Conservation (phyloP, 768 basidiomycete genomes). For the Boletus huronensis region DNA sequence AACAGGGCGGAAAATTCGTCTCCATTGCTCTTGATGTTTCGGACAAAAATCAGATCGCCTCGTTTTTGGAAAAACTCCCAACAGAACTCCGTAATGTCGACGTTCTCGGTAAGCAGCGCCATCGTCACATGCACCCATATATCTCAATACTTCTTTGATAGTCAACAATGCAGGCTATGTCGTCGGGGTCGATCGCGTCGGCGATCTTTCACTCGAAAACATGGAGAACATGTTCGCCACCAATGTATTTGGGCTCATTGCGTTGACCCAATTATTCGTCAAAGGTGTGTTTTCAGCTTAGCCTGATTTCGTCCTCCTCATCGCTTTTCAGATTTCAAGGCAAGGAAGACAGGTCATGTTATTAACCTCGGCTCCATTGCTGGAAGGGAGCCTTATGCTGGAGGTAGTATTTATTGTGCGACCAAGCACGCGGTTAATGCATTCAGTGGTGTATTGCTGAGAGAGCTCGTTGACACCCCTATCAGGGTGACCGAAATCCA, state of each 20-base stretch:
- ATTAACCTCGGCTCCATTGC: conserved; percentile 97
- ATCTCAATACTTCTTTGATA: conserved; percentile 9
- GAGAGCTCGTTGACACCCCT: conserved; percentile 87
- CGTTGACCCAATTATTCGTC: conserved; percentile 73
- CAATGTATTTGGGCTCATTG: conserved; percentile 82
- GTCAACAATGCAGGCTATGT: conserved; percentile 90
- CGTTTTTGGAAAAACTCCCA: conserved; percentile 70
- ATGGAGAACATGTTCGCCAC: conserved; percentile 81
- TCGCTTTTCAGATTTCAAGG: conserved; percentile 62
- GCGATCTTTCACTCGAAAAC: conserved; percentile 72
- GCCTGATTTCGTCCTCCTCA: conserved; percentile 7
- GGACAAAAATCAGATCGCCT: conserved; percentile 67
- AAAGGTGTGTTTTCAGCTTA: conserved; percentile 37
- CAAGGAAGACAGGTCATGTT: conserved; percentile 74
- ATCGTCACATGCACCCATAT: background rate
- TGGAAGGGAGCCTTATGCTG: conserved; percentile 81
- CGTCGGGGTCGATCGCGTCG: conserved; percentile 81
- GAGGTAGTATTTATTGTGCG: conserved; percentile 90
- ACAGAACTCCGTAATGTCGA: conserved; percentile 69
- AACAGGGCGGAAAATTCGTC: conserved; percentile 76
- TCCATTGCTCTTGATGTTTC: conserved; percentile 75
- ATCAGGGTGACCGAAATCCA: conserved; percentile 95
- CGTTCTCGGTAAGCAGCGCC: conserved; percentile 61
- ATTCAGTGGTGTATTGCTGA: conserved; percentile 77
- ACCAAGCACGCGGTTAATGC: conserved; percentile 86